Evolutionary conservation across 805 yeast species (phyloP), one percentile per base, ranked within the genome.

Genomic region (Metschnikowia reukaufii): DNA sequence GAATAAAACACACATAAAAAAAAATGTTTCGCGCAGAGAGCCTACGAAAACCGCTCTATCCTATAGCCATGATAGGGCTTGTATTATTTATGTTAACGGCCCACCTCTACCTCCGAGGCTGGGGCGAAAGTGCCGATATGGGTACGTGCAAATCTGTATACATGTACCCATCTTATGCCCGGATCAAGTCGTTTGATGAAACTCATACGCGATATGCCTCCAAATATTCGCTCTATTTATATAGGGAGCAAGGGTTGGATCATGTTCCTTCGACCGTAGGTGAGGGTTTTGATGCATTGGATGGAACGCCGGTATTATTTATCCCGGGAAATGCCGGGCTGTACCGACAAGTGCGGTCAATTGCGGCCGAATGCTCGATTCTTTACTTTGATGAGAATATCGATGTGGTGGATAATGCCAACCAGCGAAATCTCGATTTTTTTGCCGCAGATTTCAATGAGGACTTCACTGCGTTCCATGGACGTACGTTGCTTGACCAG

Each of bases 321-420:
- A 86, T 95, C 34, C 99, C 99, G 0, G 99, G 99, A 0, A 94
- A 95, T 62, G 99, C 99, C 0, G 99, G 99, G 1, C 84, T 95
- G 47, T 90, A 81, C 64, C 79, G 82, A 54, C 99, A 94, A 65
- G 96, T 81, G 8, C 73, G 99, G 43, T 88, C 97, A 1, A 78
- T 92, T n/a, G 98, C 97, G 0, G 83, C 97, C 1, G 86, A 85
- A 54, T 72, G 87, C 19, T 77, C 96, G 1, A 73, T 75, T 35
- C 56, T 78, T 3, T 84, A 71, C 55, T 76, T 70, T 52, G 76
- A 76, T 3, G 63, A 43, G 36, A 51, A 31, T 50, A 42, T 39
- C 29, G 49, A 59, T 39, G 64, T 63, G 21, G 50, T 47, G 6
- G 55, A 44, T 6, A 68, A 70, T 45, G 57, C 63, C 7, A 59